Conservation (phyloP, 108 stramenopile genomes). For the Asterionellopsis glacialis region DNA sequence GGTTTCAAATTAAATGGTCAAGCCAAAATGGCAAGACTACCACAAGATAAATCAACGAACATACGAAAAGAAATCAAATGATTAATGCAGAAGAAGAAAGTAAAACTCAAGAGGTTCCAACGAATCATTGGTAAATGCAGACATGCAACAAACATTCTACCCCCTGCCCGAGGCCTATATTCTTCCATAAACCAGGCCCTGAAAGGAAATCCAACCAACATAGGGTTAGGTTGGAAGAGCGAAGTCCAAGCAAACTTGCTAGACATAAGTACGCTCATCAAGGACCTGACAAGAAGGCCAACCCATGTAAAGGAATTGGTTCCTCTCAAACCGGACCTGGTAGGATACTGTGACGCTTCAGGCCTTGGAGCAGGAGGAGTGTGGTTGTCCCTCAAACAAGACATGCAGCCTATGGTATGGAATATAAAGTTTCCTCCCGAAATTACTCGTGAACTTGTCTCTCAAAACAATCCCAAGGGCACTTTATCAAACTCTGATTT, state of each 20-base stretch:
- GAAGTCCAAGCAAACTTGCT: constrained; percentile 9
- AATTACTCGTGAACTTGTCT: constrained; percentile 13
- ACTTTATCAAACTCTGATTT: constrained; percentile 32
- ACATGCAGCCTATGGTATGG: constrained; percentile 34
- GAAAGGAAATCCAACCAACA: not conserved
- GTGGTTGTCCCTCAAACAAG: constrained; percentile 23
- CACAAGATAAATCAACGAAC: constrained; percentile 26
- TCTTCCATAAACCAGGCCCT: constrained; percentile 28
- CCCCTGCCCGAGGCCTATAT: constrained; percentile 26
- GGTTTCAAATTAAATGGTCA: constrained; percentile 33
- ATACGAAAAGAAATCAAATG: constrained; percentile 16
- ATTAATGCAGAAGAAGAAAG: constrained; percentile 3
- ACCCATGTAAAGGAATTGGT: constrained; percentile 37
- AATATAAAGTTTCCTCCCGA: constrained; percentile 18
- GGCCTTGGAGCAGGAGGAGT: constrained; percentile 28
- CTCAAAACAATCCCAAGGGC: constrained; percentile 22
- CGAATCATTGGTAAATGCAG: constrained; percentile 29
- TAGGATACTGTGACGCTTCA: constrained; percentile 37
- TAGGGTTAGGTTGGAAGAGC: not conserved
- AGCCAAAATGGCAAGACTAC: too few relatives aligned
- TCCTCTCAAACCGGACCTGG: constrained; percentile 19
- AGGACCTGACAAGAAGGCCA: constrained; percentile 8
- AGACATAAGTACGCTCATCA: constrained; percentile 19
- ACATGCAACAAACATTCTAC: constrained; percentile 28
- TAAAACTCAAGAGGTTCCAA: constrained; percentile 20